Base-by-base conservation (phyloP, 495 filamentous ascomycete genomes). In the Mytilinidion resinicola region DNA sequence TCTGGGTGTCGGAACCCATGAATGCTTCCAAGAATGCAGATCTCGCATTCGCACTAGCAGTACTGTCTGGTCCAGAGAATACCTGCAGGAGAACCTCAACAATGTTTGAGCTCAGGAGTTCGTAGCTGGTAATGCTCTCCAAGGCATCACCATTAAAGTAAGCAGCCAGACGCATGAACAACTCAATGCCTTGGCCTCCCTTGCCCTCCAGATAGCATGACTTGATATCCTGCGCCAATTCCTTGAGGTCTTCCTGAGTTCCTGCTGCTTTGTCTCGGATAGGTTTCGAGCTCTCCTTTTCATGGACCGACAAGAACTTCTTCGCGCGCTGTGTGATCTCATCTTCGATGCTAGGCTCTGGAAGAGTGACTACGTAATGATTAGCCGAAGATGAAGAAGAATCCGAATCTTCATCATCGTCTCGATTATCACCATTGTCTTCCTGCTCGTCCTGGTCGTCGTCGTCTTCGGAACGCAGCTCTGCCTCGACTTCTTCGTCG, bases 121-220 rank as follows among this genome's bases (percentile, higher is more conserved):
- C 95, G 14, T 91, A 89, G 71, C 95, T 99, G n/a, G 95, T 97
- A 36, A 97, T 91, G 54, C 90, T 96, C 70, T 96, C 86, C 58
- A 97, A 69, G 0, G 84, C 82, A 70, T 96, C 88, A 1, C 86
- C 85, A 56, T 93, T 86, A 68, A 99, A 99, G 65, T 91, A 90
- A n/a, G 81, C 78, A 0, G 90, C 90, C 51, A 99, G 73, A 37
- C 77, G 85, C 35, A 77, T 75, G 74, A 97, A 97, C 8, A 95
- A 78, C 1, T 79, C 70, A 12, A 75, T 73, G 8, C 87, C 84
- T 53, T 78, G 72, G 14, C 78, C 76, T 10, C 74, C 68, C n/a
- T 72, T 76, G 42, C 80, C 73, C 36, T 73, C 74, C 21, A 85
- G 70, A 70, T 90, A 95, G 67, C 83, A 88, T 0, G 72, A 69